Percentiles rank a stretch among this genome's conserved stretches.
Conservation (phyloP, 495 filamentous ascomycete genomes). For the Lepidopterella palustris region DNA sequence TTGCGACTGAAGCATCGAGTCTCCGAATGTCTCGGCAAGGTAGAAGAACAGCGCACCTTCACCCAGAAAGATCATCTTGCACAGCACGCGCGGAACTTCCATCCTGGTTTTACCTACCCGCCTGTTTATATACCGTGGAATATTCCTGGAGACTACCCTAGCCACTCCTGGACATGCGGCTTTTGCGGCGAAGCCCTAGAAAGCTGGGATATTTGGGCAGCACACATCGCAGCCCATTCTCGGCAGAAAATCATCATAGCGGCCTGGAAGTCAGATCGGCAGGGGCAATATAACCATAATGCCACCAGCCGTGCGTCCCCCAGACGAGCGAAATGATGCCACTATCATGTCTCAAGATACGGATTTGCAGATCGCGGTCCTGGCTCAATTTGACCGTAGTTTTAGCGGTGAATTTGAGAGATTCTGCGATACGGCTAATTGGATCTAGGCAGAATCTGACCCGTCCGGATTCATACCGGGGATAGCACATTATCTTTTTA, state of each 20-base stretch:
- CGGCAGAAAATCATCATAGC: not conserved
- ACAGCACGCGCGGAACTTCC: not conserved
- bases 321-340: too few species aligned
- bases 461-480: too few species aligned
- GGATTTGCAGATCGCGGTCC: too few species aligned
- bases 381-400: too few species aligned
- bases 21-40: not conserved
- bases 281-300: too few species aligned
- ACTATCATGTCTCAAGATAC: too few species aligned
- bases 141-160: not conserved
- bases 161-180: not conserved
- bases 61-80: not conserved
- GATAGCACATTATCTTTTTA: too few species aligned
- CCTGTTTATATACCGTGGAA: not conserved
- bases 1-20: not conserved
- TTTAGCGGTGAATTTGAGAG: too few species aligned
- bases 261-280: not conserved
- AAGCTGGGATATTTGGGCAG: not conserved
- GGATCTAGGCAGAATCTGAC: too few species aligned
- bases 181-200: not conserved
- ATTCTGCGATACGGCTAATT: too few species aligned
- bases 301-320: too few species aligned
- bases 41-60: not conserved
- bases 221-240: not conserved
- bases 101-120: not conserved